These are phyloP conservation scores for Erodium trifolium DNA, from an alignment of 441 rosid genomes.

Conservation along the genomic window DNA sequence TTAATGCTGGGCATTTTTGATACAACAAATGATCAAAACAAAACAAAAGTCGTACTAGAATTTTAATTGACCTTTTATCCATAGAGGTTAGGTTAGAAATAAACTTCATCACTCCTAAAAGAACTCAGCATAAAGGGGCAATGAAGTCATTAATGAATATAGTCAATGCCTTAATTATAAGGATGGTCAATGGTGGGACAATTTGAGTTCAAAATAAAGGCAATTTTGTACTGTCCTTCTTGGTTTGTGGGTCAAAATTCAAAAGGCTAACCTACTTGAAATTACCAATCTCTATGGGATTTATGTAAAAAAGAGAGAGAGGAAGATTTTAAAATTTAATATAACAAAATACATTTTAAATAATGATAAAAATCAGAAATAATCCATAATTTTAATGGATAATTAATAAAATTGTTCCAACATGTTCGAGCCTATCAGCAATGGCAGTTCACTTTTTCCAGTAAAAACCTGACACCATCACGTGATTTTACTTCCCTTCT, in stretches of 20 bases:
- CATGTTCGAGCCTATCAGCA: slow-evolving; percentile 14
- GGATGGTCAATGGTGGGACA: background rate
- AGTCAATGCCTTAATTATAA: background rate
- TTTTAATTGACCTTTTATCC: no score
- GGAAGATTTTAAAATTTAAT: background rate
- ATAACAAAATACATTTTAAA: no score
- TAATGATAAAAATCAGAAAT: no score
- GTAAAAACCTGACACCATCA: slow-evolving; percentile 46
- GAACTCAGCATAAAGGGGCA: background rate
- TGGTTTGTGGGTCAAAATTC: slow-evolving; percentile 7
- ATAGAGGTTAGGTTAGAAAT: no score
- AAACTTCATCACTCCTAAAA: background rate
- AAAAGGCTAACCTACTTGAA: slow-evolving; percentile 2
- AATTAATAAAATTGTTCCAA: slow-evolving; percentile 9
- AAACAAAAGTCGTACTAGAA: no score
- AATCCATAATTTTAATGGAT: no score
- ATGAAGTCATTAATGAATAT: background rate
- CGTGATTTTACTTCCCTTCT: slow-evolving; percentile 36
- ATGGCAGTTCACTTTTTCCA: slow-evolving; percentile 12
- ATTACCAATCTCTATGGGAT: background rate
- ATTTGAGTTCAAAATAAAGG: slow-evolving; percentile 7
- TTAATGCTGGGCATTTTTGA: no score
- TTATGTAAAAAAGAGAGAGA: no score
- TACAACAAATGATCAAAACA: no score
- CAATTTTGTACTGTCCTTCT: slow-evolving; percentile 3